Base-by-base conservation (phyloP, 176 grass and related monocot genomes). In the Aegilops tauschii region DNA sequence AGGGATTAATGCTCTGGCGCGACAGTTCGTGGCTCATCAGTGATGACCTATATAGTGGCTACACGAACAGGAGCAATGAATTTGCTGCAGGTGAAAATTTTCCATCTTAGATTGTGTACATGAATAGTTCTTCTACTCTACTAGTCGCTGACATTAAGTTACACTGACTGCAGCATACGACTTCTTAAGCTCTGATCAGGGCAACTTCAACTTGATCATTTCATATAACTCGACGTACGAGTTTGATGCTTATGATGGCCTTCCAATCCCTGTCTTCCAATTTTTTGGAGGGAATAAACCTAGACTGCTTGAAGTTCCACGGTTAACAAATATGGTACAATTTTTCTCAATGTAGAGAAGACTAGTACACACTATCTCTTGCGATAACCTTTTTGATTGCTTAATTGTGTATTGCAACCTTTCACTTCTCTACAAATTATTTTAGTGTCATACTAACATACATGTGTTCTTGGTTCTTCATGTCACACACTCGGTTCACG, bases 311-410 rank as follows among this genome's bases (percentile, higher is more conserved):
- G n/a, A 71, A 62, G 69, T 90, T 82, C 1, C 78, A 69, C 71
- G 78, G 20, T 73, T 90, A 76, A 66, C 87, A 61, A 93, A 90
- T 75, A 82, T 93, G 92, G 88, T 93, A 91, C 63, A 14, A 6
- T 56, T 78, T 82, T 84, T 67, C 29, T 31, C 65, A 81, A 9
- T 45, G 11, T 25, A 44, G 56, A 81, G 62, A 39, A 65, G 32
- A 82, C 11, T 56, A 82, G 23, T 44, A 61, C 29, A 69, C 67
- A 27, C 3, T 75, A 20, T 80, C 56, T 65, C 29, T 73, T 50
- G 61, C 9, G 10, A 8, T 81, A 75, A 29, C 21, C 20, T 74
- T 21, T 18, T 87, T 80, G 32, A 7, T 87, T 81, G 17, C 28
- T 21, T 65, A 80, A 59, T 28, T 80, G 16, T 74, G 9, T 20